Evolutionary conservation across 2,329 filamentous ascomycete species (phyloP), one percentile per base, ranked within the genome.

Genomic region (Pseudogymnoascus sp.): DNA sequence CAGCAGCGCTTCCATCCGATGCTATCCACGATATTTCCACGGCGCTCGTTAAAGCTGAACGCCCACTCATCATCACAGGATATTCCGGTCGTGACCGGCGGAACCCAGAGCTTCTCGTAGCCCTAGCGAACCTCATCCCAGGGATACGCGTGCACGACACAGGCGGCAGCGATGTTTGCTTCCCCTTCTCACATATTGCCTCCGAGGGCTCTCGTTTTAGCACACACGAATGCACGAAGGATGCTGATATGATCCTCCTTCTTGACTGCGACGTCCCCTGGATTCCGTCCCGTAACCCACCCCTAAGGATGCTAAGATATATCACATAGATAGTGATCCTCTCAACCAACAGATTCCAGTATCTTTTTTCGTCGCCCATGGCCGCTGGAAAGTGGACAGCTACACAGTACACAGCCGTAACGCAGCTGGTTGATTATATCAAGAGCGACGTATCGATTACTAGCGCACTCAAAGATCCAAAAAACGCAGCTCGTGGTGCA

Each of bases 241-340:
- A 82, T 0, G 85, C 86, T 0, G 87, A 89, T 68, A 76, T 87
- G 42, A 86, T 89, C 45, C 69, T 90, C 4, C 79, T 89, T 2
- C 74, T 88, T 12, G 86, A 90, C 70, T 88, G 85, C 66, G 87
- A 89, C 69, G 84, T 89, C 0, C 86, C 87, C 0, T 89, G 85
- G 85, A 86, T 89, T 61, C 82, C 83, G 12, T 86, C 84, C 0
- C 81, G 81, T 64, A 86, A 82, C 75, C 80, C 80, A 52, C 86
- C 86, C 79, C 77, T 3, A 73, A 77, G 1, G 75, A 77, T 5
- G 81, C 85, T 2, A 84, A 79, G 64, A 83, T 89, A 65, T 81
- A 84, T 63, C 86, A 89, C 67, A 77, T 89, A 59, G 87, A 89
- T 67, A 78, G 84, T 36, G 87, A 89, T 65, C 85, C 86, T 1